Evolutionary conservation across 345 rosid species (phyloP).

Genomic region (Acer negundo): DNA sequence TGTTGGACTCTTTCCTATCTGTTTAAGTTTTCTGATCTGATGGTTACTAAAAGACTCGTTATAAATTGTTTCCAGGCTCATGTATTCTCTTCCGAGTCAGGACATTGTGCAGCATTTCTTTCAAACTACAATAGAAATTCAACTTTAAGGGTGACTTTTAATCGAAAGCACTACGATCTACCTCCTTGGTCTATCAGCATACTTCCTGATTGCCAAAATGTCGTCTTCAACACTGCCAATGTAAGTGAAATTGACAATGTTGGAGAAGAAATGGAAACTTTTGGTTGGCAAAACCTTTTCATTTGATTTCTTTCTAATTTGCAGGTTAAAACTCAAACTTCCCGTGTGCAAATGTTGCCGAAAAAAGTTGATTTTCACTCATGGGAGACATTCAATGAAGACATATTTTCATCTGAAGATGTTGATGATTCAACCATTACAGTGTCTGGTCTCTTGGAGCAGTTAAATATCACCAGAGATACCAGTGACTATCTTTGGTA

Average conservation of each 20-base stretch:
- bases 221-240: conserved; percentile 70
- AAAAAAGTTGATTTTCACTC: conserved; percentile 30
- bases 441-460: conserved; percentile 57
- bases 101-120: conserved; percentile 79
- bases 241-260: conserved; percentile 33
- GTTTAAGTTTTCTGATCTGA: too few species aligned
- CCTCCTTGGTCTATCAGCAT: conserved; percentile 98
- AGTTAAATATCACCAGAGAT: conserved; percentile 63
- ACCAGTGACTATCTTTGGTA: conserved; percentile 74
- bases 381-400: conserved; percentile 61
- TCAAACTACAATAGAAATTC: conserved; percentile 54
- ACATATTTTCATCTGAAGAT: conserved; percentile 37
- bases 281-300: background rate
- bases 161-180: conserved; percentile 51
- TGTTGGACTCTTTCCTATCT: too few species aligned
- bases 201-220: conserved; percentile 77
- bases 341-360: conserved; percentile 42
- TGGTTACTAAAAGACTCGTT: too few species aligned
- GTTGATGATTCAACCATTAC: conserved; percentile 40
- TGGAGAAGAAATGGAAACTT: background rate
- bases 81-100: conserved; percentile 57
- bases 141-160: conserved; percentile 53
- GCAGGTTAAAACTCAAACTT: conserved; percentile 43
- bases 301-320: background rate
- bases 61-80: conserved; percentile 48